Evolutionary conservation across 768 basidiomycete genomes (phyloP).

Genomic region (Kwoniella botswanensis): DNA sequence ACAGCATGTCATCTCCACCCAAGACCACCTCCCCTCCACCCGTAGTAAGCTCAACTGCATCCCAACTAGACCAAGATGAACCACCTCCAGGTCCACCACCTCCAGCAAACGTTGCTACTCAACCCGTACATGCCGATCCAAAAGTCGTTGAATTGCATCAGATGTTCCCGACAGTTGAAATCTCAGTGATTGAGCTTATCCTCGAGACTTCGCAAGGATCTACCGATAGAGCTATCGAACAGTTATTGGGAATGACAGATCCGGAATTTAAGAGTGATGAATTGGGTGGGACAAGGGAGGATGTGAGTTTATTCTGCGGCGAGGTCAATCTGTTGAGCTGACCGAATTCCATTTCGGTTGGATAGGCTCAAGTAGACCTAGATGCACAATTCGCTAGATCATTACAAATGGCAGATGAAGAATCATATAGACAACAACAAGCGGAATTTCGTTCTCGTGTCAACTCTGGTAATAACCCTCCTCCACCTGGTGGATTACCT

Average conservation of each 20-base stretch:
- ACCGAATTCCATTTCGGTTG: no score
- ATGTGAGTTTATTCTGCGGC: conserved; percentile 34
- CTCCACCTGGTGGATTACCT: conserved; percentile 36
- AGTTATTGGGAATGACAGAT: conserved; percentile 57
- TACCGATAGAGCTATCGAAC: conserved; percentile 56
- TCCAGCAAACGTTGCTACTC: neutral
- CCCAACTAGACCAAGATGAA: neutral
- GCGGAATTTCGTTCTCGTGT: conserved; percentile 5
- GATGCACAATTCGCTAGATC: conserved; percentile 58
- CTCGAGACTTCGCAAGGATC: conserved; percentile 51
- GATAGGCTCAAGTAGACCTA: conserved; percentile 51
- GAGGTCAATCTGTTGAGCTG: no score
- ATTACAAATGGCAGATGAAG: conserved; percentile 55
- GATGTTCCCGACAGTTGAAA: conserved; percentile 57
- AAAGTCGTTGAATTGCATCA: conserved; percentile 44
- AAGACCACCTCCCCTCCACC: conserved; percentile 4
- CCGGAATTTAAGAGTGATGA: conserved; percentile 54
- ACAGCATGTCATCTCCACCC: conserved; percentile 16
- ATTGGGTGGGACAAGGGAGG: conserved; percentile 34
- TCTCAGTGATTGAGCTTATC: conserved; percentile 53
- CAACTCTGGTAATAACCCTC: conserved; percentile 17
- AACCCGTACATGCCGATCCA: conserved; percentile 25
- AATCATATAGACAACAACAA: conserved; percentile 23
- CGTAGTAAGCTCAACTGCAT: neutral
- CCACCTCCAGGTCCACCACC: conserved; percentile 4